Percentiles rank a stretch among this genome's conserved stretches.
These are phyloP conservation scores for Waltergamsia citrina DNA, from an alignment of 2,329 filamentous ascomycete species.

Conservation along the genomic window DNA sequence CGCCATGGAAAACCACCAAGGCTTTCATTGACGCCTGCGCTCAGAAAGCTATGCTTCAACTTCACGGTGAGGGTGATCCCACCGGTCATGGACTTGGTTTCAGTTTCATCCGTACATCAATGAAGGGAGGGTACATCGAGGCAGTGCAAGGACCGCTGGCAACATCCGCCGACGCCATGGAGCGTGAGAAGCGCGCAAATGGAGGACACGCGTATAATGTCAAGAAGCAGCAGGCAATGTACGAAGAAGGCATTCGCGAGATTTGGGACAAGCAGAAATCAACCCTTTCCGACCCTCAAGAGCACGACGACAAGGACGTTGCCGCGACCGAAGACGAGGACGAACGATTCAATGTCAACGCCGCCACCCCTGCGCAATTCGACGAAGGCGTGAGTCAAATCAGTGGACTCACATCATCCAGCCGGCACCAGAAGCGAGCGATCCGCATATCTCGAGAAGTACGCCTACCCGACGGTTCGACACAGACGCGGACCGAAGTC, in stretches of 20 bases:
- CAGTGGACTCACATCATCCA: constrained; percentile 56
- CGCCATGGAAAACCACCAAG: constrained; percentile 93
- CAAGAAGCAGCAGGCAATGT: constrained; percentile 83
- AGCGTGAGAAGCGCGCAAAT: constrained; percentile 78
- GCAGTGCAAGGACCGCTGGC: constrained; percentile 60
- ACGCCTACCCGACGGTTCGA: constrained; percentile 32
- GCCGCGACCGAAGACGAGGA: constrained; percentile 50
- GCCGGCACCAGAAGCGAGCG: constrained; percentile 57
- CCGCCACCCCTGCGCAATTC: constrained; percentile 54
- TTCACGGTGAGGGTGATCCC: constrained; percentile 91
- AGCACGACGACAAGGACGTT: constrained; percentile 55
- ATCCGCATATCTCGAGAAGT: constrained; percentile 63
- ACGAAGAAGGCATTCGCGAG: constrained; percentile 80
- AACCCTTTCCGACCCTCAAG: constrained; percentile 63
- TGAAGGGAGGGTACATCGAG: constrained; percentile 94
- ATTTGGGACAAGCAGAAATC: constrained; percentile 88
- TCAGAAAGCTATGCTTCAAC: constrained; percentile 91
- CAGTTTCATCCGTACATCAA: constrained; percentile 94
- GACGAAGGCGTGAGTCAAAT: constrained; percentile 79
- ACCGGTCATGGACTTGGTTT: constrained; percentile 90
- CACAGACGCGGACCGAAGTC: constrained; percentile 55
- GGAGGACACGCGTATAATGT: constrained; percentile 97
- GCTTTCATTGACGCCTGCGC: constrained; percentile 91
- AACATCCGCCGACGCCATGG: constrained; percentile 72
- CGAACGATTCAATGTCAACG: constrained; percentile 64